Conservation (phyloP, 2,329 filamentous ascomycete species). For the Neopestalotiopsis sp. region DNA sequence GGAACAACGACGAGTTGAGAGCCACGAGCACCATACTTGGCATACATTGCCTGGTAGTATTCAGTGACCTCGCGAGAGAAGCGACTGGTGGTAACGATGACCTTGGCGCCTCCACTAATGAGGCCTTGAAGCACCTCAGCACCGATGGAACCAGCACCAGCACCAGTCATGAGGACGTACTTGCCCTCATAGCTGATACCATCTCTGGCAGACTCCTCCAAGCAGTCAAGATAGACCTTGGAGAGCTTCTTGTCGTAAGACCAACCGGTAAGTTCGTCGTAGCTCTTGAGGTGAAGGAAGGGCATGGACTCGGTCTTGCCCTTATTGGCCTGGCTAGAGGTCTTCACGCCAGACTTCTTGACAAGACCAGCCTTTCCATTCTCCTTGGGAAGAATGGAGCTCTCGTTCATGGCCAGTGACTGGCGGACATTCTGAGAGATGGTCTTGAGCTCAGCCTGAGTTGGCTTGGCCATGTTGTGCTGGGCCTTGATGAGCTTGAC, state of each 20-base stretch:
- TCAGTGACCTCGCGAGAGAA: conserved; percentile 98
- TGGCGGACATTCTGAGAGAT: conserved; percentile 94
- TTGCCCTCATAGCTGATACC: conserved; percentile 94
- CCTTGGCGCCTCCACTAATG: conserved; percentile 95
- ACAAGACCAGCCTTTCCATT: conserved; percentile 65
- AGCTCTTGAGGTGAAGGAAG: conserved; percentile 95
- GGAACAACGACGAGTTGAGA: conserved; percentile 98
- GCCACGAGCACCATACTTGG: conserved; percentile 88
- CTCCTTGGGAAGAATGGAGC: conserved; percentile 92
- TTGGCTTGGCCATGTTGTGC: conserved; percentile 95
- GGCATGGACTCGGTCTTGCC: conserved; percentile 97
- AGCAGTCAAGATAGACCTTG: conserved; percentile 86
- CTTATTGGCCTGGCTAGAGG: conserved; percentile 66
- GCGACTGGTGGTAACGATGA: conserved; percentile 93
- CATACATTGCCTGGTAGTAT: conserved; percentile 99
- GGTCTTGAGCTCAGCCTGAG: conserved; percentile 94
- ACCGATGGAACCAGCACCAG: conserved; percentile 95
- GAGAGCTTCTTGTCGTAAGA: conserved; percentile 99
- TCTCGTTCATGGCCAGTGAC: conserved; percentile 96
- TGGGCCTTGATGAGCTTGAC: conserved; percentile 99
- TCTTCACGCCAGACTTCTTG: conserved; percentile 58
- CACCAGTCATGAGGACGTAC: conserved; percentile 97
- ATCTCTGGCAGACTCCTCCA: conserved; percentile 85
- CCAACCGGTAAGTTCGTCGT: conserved; percentile 91
- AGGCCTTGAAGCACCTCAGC: conserved; percentile 95